A percentile compares a stretch with the other conserved stretches of the same genome.
Evolutionary conservation across 306 rosid species (phyloP).

Genomic region (Prosopis cineraria): DNA sequence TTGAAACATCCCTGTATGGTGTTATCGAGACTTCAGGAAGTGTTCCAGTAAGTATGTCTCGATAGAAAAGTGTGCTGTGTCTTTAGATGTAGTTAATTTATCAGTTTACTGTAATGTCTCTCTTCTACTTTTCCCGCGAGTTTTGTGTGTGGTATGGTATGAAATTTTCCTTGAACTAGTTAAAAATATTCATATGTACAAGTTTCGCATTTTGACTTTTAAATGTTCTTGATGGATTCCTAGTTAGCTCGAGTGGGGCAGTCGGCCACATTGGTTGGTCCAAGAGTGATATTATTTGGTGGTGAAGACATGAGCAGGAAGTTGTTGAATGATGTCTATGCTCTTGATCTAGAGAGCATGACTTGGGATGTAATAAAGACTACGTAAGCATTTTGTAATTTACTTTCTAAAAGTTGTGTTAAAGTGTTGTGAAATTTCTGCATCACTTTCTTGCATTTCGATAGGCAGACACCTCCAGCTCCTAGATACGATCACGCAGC

Average conservation of each 20-base stretch:
- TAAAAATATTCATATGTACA: conserved; percentile 22
- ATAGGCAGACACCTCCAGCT: conserved; percentile 91
- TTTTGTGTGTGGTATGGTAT: conserved; percentile 28
- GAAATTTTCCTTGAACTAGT: not conserved
- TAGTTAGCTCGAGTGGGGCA: conserved; percentile 88
- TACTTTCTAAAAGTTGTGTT: conserved; percentile 34
- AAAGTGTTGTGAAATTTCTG: conserved; percentile 33
- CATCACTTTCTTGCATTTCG: conserved; percentile 53
- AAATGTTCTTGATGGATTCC: conserved; percentile 34
- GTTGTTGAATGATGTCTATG: conserved; percentile 74
- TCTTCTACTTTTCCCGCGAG: conserved; percentile 10
- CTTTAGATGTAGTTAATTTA: conserved; percentile 23
- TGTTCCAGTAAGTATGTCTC: conserved; percentile 70
- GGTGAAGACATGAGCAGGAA: conserved; percentile 90
- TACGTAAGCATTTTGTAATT: conserved; percentile 62
- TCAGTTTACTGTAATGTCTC: conserved; percentile 11
- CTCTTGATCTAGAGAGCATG: conserved; percentile 88
- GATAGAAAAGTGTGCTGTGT: conserved; percentile 29
- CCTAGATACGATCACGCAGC: conserved; percentile 95
- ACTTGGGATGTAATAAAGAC: conserved; percentile 70
- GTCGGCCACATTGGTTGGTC: conserved; percentile 83
- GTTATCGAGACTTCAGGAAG: conserved; percentile 76
- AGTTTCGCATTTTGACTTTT: conserved; percentile 30
- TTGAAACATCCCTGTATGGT: conserved; percentile 64
- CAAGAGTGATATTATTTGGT: conserved; percentile 85